Evolutionary conservation across 1,284 basidiomycete species (phyloP), one percentile per base, ranked within the genome.

Genomic region (Moesziomyces aphidis): DNA sequence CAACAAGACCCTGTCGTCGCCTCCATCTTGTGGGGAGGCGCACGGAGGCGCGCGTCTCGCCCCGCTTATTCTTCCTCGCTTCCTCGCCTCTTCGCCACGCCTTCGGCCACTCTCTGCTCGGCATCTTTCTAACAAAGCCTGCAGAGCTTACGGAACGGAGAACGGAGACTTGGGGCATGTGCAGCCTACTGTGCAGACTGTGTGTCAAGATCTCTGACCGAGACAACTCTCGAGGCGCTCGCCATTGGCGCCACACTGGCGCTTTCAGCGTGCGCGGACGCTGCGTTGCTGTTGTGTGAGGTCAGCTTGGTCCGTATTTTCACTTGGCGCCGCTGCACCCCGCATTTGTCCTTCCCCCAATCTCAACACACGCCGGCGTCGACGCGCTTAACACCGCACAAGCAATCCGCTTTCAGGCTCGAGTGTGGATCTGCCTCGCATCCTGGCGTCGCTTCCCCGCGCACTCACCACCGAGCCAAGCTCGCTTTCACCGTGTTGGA

Each of bases 41-140:
- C n/a, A n/a, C n/a, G 23, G 23, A 5, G 23, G 36, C 46, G 21
- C 52, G 47, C 51, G 45, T 26, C 17, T 8, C 17, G 15, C 15
- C 34, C 39, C 64, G 65, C 31, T 62, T 68, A 50, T n/a, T 57
- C 43, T 62, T 61, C 47, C 60, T 68, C 65, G 64, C 64, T 62
- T 61, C 42, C n/a, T 36, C 28, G 15, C 34, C 21, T 45, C 1
- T 13, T 39, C 26, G 26, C 28, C 46, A 44, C 43, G 36, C 31
- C 9, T 23, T 17, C 39, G 19, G 39, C 17, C 39, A 7, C 4
- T 8, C 17, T 10, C 28, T 6, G 21, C 42, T 15, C n/a, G 44
- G 44, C 44, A 46, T 13, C 31, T 34, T 39, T n/a, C 39, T 26
- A 15, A n/a, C 22, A 50, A 50, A 47, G 55, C 50, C 15, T 17